These are phyloP conservation scores for Balansia obtecta DNA, from an alignment of 2,329 filamentous ascomycete genomes.

Conservation along the genomic window DNA sequence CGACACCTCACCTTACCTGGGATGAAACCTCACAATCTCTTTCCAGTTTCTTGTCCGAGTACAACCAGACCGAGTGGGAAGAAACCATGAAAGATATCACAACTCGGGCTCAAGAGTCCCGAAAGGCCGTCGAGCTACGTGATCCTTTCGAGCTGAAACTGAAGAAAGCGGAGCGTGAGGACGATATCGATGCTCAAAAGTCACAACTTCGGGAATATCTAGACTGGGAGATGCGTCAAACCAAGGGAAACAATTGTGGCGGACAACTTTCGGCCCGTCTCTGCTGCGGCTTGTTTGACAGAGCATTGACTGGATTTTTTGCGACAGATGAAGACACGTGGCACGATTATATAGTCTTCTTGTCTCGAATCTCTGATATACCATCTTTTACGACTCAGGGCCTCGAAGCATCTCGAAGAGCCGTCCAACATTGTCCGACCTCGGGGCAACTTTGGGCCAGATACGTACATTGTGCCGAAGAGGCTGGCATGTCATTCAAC, in stretches of 20 bases:
- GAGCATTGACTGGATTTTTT: constrained; percentile 59
- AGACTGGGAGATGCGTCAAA: constrained; percentile 66
- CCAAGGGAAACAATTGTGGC: constrained; percentile 31
- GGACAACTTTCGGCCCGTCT: constrained; percentile 31
- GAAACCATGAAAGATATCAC: constrained; percentile 58
- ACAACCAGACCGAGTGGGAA: constrained; percentile 61
- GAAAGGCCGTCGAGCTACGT: constrained; percentile 47
- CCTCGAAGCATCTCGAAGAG: constrained; percentile 64
- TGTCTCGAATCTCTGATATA: constrained; percentile 35
- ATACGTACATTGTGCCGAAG: constrained; percentile 74
- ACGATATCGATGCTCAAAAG: constrained; percentile 43
- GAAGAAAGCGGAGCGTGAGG: constrained; percentile 41
- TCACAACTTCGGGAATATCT: constrained; percentile 55
- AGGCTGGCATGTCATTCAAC: constrained; percentile 60
- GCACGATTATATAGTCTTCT: constrained; percentile 72
- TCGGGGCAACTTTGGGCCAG: constrained; percentile 85
- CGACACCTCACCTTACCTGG: constrained; percentile 63
- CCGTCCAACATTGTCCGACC: constrained; percentile 85
- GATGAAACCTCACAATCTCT: constrained; percentile 63
- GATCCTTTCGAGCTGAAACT: constrained; percentile 58
- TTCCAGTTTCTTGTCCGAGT: constrained; percentile 61
- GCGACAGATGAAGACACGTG: constrained; percentile 64
- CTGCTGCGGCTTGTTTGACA: constrained; percentile 59
- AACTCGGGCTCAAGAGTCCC: constrained; percentile 48
- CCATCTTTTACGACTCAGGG: constrained; percentile 29